A percentile compares a stretch with the other conserved stretches of the same genome.
phyloP scores from a whole-genome alignment of 257 asterid genomes.

The Fraxinus americana region DNA sequence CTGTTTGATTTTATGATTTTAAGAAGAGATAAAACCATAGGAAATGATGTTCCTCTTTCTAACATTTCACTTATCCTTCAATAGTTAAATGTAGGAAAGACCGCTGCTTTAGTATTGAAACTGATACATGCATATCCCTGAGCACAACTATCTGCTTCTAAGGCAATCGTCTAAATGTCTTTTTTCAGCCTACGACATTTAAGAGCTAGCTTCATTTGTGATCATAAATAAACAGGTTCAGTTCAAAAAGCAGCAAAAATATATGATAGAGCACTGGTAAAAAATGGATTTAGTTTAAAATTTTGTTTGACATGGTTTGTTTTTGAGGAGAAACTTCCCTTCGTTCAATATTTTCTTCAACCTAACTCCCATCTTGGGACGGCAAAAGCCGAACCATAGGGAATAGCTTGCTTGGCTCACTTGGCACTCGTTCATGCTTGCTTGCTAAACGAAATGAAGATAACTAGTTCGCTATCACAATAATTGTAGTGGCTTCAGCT shows the following conservation, averaged over 20 bases:
- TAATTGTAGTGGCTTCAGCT: not conserved
- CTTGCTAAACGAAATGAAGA: not conserved
- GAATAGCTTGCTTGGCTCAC: not conserved
- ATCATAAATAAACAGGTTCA: not conserved
- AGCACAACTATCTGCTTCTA: not conserved
- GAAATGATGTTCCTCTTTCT: not conserved
- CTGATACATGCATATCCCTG: not conserved
- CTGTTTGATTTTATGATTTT: not conserved
- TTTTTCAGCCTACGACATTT: not conserved
- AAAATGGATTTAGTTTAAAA: not conserved
- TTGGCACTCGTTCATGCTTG: not conserved
- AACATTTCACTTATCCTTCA: constrained; percentile 7
- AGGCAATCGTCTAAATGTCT: not conserved
- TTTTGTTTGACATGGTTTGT: not conserved
- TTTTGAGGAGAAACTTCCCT: not conserved
- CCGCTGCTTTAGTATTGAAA: not conserved
- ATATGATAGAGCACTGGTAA: not conserved
- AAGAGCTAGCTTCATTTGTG: not conserved
- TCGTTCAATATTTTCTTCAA: not conserved
- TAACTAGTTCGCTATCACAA: not conserved
- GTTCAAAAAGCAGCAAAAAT: not conserved
- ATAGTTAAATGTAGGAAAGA: not conserved
- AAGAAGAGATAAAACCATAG: not conserved
- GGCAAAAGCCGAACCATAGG: not conserved
- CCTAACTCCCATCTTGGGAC: not conserved